Percentiles rank a stretch among this genome's conserved stretches.
Evolutionary conservation across 2,329 filamentous ascomycete species (phyloP).

Genomic region (Pseudogymnoascus sp.): DNA sequence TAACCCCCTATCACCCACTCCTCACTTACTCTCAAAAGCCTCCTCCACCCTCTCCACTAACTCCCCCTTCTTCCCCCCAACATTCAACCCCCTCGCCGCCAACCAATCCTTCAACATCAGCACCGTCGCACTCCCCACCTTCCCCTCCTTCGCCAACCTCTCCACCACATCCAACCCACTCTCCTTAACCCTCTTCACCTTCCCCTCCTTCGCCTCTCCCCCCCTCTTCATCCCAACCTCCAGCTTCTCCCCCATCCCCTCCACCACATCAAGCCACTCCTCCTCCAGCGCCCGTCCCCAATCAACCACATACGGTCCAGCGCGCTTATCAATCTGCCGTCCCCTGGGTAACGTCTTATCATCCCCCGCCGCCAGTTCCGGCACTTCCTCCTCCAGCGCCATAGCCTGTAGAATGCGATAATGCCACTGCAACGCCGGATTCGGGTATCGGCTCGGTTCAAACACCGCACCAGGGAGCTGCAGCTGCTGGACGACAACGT

Average conservation of each 20-base stretch:
- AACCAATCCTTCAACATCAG: slow-evolving; percentile 22
- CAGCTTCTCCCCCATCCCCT: slow-evolving; percentile 12
- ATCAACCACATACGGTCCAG: slow-evolving; percentile 68
- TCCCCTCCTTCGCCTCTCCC: slow-evolving; percentile 34
- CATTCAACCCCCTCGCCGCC: slow-evolving; percentile 17
- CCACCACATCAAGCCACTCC: slow-evolving; percentile 21
- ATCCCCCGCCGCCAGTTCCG: slow-evolving; percentile 54
- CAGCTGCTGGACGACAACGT: slow-evolving; percentile 68
- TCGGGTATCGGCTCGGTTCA: slow-evolving; percentile 81
- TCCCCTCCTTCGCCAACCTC: slow-evolving; percentile 13
- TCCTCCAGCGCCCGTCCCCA: slow-evolving; percentile 66
- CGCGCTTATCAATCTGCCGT: slow-evolving; percentile 82
- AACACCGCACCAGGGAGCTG: slow-evolving; percentile 82
- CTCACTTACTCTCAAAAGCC: not conserved
- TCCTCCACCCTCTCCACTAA: slow-evolving; percentile 16
- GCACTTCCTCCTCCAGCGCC: slow-evolving; percentile 85
- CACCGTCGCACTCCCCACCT: slow-evolving; percentile 18
- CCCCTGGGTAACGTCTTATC: slow-evolving; percentile 82
- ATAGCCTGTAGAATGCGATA: slow-evolving; percentile 89
- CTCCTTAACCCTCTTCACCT: slow-evolving; percentile 8
- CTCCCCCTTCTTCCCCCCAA: slow-evolving; percentile 24
- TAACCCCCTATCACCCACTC: not conserved
- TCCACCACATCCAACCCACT: slow-evolving; percentile 21
- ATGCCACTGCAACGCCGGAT: slow-evolving; percentile 92
- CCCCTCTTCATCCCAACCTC: slow-evolving; percentile 40